These are phyloP conservation scores for Gliomastix tumulicola DNA, from an alignment of 2,329 filamentous ascomycete species.

Conservation along the genomic window DNA sequence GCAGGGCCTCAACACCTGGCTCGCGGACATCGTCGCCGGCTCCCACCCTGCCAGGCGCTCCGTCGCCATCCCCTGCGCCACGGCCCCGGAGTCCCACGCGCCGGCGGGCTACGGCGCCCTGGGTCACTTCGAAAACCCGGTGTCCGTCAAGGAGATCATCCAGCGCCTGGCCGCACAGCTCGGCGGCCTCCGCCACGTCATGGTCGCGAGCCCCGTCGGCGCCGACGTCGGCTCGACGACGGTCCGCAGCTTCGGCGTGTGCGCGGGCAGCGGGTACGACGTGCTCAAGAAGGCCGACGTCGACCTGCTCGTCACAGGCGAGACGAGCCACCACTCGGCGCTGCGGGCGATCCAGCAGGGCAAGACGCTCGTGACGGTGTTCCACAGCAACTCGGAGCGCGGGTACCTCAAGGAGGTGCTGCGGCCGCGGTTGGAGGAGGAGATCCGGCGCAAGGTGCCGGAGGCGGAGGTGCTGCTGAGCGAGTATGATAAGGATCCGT, in stretches of 20 bases:
- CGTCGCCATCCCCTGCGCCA: conserved; percentile 36
- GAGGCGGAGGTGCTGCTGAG: conserved; percentile 66
- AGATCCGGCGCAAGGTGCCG: conserved; percentile 41
- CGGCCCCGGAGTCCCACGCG: conserved; percentile 33
- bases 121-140: conserved; percentile 27
- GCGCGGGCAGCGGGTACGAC: conserved; percentile 79
- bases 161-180: conserved; percentile 56
- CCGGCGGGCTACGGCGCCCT: conserved; percentile 46
- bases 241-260: conserved; percentile 72
- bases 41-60: conserved; percentile 26
- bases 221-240: conserved; percentile 21
- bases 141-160: conserved; percentile 33
- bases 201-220: conserved; percentile 45
- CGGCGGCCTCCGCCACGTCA: conserved; percentile 53
- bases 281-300: conserved; percentile 65
- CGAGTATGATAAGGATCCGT: conserved; percentile 79
- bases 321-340: conserved; percentile 89
- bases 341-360: conserved; percentile 80
- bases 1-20: conserved; percentile 86
- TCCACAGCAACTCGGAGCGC: conserved; percentile 91
- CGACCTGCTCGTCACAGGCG: conserved; percentile 83
- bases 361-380: conserved; percentile 74
- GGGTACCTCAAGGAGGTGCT: conserved; percentile 71
- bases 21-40: conserved; percentile 75
- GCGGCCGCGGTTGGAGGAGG: conserved; percentile 53